These are phyloP conservation scores for Carex littledalei DNA, from an alignment of 176 grass and related monocot species.

Conservation along the genomic window DNA sequence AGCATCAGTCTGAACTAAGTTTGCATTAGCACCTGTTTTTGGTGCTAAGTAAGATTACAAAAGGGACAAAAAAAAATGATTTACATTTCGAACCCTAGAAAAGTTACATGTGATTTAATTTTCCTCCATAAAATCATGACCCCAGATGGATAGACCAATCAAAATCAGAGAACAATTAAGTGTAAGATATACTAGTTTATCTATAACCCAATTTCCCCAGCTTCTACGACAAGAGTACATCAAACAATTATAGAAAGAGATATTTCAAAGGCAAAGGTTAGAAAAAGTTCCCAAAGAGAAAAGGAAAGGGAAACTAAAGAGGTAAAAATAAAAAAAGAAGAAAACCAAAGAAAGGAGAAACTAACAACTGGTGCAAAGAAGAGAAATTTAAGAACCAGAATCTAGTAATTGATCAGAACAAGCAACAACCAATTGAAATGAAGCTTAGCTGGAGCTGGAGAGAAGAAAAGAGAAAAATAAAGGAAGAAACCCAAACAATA, in stretches of 20 bases:
- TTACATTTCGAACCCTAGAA: conserved; percentile 30
- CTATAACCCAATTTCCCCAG: not conserved
- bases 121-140: conserved; percentile 31
- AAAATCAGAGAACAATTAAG: not conserved
- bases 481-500: not conserved
- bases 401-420: not conserved
- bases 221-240: conserved; percentile 9
- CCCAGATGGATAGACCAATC: not conserved
- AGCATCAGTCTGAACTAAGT: conserved; percentile 4
- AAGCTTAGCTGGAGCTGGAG: not conserved
- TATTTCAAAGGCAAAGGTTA: conserved; percentile 16
- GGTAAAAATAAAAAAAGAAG: not conserved
- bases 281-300: conserved; percentile 10
- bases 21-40: not conserved
- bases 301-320: conserved; percentile 13
- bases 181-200: not conserved
- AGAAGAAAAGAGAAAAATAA: not conserved
- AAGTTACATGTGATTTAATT: conserved; percentile 21
- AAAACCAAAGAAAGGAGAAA: not conserved
- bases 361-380: conserved; percentile 3
- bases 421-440: not conserved
- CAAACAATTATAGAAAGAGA: conserved; percentile 28
- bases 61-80: conserved; percentile 1
- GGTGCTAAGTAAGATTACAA: not conserved
- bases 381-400: not conserved